Base-by-base conservation (phyloP, 768 basidiomycete species). In the Naganishia kalamii region DNA sequence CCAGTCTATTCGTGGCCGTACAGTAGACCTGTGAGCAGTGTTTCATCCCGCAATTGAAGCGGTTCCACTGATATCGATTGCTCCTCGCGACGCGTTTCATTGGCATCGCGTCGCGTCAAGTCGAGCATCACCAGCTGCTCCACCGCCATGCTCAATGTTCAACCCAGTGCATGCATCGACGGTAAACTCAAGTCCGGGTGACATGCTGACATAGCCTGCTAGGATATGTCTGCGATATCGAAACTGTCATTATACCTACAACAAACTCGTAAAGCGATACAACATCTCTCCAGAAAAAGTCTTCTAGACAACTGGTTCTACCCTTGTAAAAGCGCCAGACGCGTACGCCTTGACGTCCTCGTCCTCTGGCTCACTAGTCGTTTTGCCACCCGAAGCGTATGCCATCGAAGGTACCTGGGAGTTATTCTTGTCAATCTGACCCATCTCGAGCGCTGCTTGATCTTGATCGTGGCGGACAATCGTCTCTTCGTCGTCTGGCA, bases 401-500 rank as follows among this genome's bases (percentile, higher is more conserved):
- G 54, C 54, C 54, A 57, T 57, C 37, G 54, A 57, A 15, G 35
- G 35, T 10, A 40, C 62, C 15, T 64, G 27, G n/a, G 21, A 21
- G 19, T 57, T 11, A 8, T 35, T 35, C 23, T 64, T 54, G 51
- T 64, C 44, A 17, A 65, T 17, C 33, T 60, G 27, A 12, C 64
- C 64, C 43, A 65, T 11, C 37, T 65, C 64, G 32, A 65, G 25
- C 25, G 23, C 54, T 17, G 54, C 46, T 35, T 52, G 54, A 40
- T 52, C 46, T 11, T 21, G 35, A 11, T 63, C 52, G 17, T 57
- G 54, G 27, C 41, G 29, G 62, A 68, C 52, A 19, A 57, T 41
- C 3, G 35, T 44, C 8, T 48, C 50, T 11, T 33, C 21, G 43
- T 80, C 79, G 37, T 68, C 67, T 0, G 86, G 85, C 21, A 88